Evolutionary conservation across 371 early-diverging fungal genomes (phyloP).

Genomic region (Mucor saturninus): DNA sequence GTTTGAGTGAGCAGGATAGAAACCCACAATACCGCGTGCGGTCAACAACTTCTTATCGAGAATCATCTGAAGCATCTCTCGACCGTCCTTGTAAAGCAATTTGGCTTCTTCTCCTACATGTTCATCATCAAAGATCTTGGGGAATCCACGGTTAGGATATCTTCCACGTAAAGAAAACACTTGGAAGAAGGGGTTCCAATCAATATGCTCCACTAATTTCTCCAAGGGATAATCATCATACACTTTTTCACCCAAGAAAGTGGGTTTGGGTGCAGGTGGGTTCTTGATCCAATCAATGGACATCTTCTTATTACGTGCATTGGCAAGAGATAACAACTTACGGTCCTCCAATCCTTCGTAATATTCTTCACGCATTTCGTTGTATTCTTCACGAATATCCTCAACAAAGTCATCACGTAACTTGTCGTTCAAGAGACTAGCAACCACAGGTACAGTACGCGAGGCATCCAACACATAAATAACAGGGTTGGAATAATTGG

Average conservation of each 20-base stretch:
- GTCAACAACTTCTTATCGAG: conserved; percentile 68
- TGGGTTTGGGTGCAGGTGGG: conserved; percentile 74
- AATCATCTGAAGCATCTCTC: conserved; percentile 78
- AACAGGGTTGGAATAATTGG: conserved; percentile 74
- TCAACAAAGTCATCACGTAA: conserved; percentile 79
- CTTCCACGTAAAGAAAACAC: conserved; percentile 94
- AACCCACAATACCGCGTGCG: conserved; percentile 81
- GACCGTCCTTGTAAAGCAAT: conserved; percentile 86
- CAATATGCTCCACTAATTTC: conserved; percentile 76
- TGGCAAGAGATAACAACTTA: conserved; percentile 68
- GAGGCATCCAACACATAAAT: conserved; percentile 84
- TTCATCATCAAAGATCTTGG: conserved; percentile 93
- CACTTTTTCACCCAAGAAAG: conserved; percentile 80
- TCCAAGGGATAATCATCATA: conserved; percentile 77
- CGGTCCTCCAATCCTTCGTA: conserved; percentile 89
- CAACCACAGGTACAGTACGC: conserved; percentile 80
- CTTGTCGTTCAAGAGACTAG: conserved; percentile 80
- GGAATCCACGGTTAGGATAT: conserved; percentile 94
- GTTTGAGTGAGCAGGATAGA: conserved; percentile 86
- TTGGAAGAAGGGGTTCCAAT: conserved; percentile 98
- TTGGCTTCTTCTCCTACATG: conserved; percentile 91
- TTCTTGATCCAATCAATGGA: conserved; percentile 70
- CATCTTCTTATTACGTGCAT: conserved; percentile 67
- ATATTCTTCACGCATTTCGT: conserved; percentile 91
- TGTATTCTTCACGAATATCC: conserved; percentile 91